Evolutionary conservation across 2,329 filamentous ascomycete species (phyloP), one percentile per base, ranked within the genome.

Genomic region (Monosporascus sp.): DNA sequence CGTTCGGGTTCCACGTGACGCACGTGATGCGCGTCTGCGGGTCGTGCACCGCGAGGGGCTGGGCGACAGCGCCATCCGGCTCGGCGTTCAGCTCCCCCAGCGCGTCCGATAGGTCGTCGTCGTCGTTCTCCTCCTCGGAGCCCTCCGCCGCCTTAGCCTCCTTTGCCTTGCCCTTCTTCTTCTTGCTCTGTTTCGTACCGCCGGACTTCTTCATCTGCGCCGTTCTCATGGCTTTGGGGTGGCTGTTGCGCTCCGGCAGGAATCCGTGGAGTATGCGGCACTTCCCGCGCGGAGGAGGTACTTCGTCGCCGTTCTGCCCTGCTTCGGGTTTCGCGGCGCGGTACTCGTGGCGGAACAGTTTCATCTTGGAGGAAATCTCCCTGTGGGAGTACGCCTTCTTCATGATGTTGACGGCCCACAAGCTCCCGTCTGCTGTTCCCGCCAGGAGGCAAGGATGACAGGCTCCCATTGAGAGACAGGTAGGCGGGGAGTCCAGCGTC

Each of bases 1-100:
- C 66, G 61, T 89, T 88, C 2, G 85, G 84, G 63, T 89, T 89
- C 86, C 86, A 90, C 41, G 79, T 77, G 24, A 87, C 71, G 2
- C 78, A 74, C 5, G 84, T 84, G 58, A 89, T 73, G 47, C 85
- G 78, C 9, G 83, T 86, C 57, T 79, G 72, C 48, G 86, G 80
- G 52, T 89, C 86, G 61, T 85, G 80, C 11, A 87, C 74, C 5
- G 79, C 71, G 5, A 74, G 73, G 38, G 77, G 71, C 5, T 72
- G 73, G 1, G 75, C 52, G 3, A 58, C 56, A 53, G 66, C 61
- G 8, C 53, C 56, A n/a, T 59, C 60, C 22, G 11, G 20, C 6
- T 64, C 62, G 2, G 60, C 64, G 9, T 66, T 62, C 19, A 69
- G 49, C 71, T 73, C 56, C 9, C 47, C 40, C 11, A 47, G 40